Evolutionary conservation across 306 rosid genomes (phyloP).

Genomic region (Gastrolobium bilobum): DNA sequence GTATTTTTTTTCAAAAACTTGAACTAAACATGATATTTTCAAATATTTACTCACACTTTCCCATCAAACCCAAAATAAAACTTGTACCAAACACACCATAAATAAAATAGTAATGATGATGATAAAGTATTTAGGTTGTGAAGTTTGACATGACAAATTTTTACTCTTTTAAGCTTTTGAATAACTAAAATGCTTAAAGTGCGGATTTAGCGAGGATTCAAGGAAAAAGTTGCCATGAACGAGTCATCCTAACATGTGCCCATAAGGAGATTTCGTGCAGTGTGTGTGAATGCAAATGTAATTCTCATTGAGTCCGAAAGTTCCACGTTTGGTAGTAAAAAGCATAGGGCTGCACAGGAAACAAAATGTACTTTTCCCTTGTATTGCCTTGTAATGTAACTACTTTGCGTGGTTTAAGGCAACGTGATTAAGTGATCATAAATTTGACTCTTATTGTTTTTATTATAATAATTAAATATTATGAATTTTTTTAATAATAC

Average conservation of each 20-base stretch:
- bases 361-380: not conserved
- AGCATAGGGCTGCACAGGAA: slow-evolving; percentile 1
- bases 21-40: too few species aligned
- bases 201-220: too few species aligned
- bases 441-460: too few species aligned
- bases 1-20: too few species aligned
- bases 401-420: not conserved
- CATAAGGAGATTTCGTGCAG: not conserved
- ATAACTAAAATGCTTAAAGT: not conserved
- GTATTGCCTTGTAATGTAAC: not conserved
- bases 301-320: not conserved
- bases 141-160: not conserved
- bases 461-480: too few species aligned
- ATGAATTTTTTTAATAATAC: too few species aligned
- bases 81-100: too few species aligned
- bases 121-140: not conserved
- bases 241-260: not conserved
- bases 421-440: too few species aligned
- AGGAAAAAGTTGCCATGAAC: not conserved
- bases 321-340: not conserved
- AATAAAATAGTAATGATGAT: not conserved
- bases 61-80: too few species aligned
- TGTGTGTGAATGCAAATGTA: not conserved
- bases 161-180: not conserved
- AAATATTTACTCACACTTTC: too few species aligned